Conservation (phyloP, 2,329 filamentous ascomycete genomes). For the Pyrenophora teres region DNA sequence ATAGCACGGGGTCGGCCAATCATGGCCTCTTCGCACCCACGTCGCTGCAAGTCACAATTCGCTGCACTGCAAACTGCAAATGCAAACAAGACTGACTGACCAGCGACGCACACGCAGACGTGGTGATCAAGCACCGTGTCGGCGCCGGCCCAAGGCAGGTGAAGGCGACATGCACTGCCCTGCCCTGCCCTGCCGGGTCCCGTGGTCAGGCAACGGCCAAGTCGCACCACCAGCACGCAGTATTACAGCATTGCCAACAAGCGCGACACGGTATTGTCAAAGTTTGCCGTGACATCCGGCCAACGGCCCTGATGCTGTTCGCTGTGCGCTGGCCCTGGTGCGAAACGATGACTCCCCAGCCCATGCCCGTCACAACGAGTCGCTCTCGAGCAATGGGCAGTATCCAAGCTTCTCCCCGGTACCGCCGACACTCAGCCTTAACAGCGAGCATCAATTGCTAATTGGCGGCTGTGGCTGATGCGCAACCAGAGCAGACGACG, state of each 20-base stretch:
- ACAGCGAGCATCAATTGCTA: background rate
- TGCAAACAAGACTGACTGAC: too few relatives aligned
- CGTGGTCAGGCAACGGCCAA: slow-evolving; percentile 1
- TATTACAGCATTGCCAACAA: background rate
- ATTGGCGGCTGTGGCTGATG: background rate
- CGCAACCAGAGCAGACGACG: too few relatives aligned
- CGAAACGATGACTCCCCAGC: slow-evolving; percentile 19
- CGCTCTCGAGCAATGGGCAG: too few relatives aligned
- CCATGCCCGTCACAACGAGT: background rate
- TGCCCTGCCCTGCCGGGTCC: slow-evolving; percentile 3
- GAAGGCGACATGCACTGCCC: slow-evolving; percentile 1
- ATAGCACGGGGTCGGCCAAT: slow-evolving; percentile 7
- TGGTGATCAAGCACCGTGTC: background rate
- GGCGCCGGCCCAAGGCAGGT: background rate
- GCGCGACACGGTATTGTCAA: background rate
- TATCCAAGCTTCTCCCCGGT: too few relatives aligned
- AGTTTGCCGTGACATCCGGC: slow-evolving; percentile 23
- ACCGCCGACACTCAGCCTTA: too few relatives aligned
- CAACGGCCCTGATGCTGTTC: slow-evolving; percentile 10
- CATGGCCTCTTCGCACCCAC: background rate
- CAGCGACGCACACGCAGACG: background rate
- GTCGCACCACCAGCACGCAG: background rate
- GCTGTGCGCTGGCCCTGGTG: slow-evolving; percentile 17
- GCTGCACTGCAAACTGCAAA: too few relatives aligned
- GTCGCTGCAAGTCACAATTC: background rate